Percentiles rank a stretch among this genome's conserved stretches.
phyloP scores from a whole-genome alignment of 2,329 filamentous ascomycete species.

The Pezicula carpinea region DNA sequence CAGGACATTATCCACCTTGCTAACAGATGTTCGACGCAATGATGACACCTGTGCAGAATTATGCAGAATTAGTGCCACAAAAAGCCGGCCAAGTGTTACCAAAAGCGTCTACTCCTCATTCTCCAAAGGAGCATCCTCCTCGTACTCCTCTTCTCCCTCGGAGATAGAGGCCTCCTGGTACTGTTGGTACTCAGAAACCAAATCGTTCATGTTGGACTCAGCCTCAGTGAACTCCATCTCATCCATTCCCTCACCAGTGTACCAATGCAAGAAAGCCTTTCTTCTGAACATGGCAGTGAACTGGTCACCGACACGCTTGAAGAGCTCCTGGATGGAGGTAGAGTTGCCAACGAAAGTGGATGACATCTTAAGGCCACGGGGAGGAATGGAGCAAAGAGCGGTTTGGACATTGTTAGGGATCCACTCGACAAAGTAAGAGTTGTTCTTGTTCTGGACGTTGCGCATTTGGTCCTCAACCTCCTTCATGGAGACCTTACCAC shows the following conservation, averaged over 20 bases:
- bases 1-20: slow-evolving; percentile 21
- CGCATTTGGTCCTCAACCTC: slow-evolving; percentile 99
- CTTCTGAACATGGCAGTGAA: slow-evolving; percentile 99
- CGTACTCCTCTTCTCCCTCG: slow-evolving; percentile 89
- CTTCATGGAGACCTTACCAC: slow-evolving; percentile 99
- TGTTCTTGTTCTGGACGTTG: slow-evolving; percentile 99
- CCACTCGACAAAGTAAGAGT: slow-evolving; percentile 99
- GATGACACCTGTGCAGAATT: slow-evolving; percentile 10
- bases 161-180: slow-evolving; percentile 99
- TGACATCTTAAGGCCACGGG: slow-evolving; percentile 97
- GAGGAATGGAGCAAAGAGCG: slow-evolving; percentile 97
- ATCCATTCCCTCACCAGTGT: slow-evolving; percentile 99
- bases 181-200: slow-evolving; percentile 99
- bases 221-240: slow-evolving; percentile 99
- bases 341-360: slow-evolving; percentile 99
- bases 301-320: slow-evolving; percentile 99
- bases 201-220: slow-evolving; percentile 99
- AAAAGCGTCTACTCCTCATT: slow-evolving; percentile 49
- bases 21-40: slow-evolving; percentile 18
- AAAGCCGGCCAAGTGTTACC: slow-evolving; percentile 14
- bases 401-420: slow-evolving; percentile 99
- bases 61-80: slow-evolving; percentile 4
- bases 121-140: slow-evolving; percentile 74
- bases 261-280: slow-evolving; percentile 99
- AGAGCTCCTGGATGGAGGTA: slow-evolving; percentile 99